These are phyloP conservation scores for Thielaviopsis ethacetica DNA, from an alignment of 2,329 filamentous ascomycete species.

Conservation along the genomic window DNA sequence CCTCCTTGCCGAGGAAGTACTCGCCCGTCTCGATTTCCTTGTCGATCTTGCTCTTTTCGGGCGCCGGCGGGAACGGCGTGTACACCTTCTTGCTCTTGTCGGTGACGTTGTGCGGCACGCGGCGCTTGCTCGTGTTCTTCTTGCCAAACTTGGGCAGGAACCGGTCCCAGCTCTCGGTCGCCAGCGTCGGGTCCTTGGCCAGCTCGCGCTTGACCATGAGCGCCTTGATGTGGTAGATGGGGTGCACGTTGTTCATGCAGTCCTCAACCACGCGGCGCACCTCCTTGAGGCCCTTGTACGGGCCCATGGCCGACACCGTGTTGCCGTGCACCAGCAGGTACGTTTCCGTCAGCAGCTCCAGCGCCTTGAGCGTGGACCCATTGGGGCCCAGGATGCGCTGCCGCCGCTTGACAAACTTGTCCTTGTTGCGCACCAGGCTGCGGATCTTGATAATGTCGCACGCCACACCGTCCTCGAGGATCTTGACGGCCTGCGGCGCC, in stretches of 20 bases:
- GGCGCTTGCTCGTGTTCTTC: constrained; percentile 70
- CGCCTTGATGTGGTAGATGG: constrained; percentile 66
- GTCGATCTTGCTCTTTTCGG: constrained; percentile 98
- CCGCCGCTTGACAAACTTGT: constrained; percentile 84
- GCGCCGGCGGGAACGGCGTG: constrained; percentile 90
- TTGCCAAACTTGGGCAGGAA: constrained; percentile 98
- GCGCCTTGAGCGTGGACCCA: constrained; percentile 81
- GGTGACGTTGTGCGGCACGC: constrained; percentile 66
- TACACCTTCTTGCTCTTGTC: constrained; percentile 92
- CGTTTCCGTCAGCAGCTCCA: constrained; percentile 78
- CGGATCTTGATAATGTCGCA: constrained; percentile 95
- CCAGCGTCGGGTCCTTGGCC: constrained; percentile 73
- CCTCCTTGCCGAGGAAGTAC: constrained; percentile 87
- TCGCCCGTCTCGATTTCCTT: constrained; percentile 95
- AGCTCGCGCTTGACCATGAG: constrained; percentile 89
- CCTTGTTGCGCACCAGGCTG: constrained; percentile 79
- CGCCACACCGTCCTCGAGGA: constrained; percentile 79
- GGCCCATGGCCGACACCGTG: constrained; percentile 82
- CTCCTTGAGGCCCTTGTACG: constrained; percentile 86
- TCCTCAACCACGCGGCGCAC: constrained; percentile 79
- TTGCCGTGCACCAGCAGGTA: constrained; percentile 96
- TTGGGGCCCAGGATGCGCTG: constrained; percentile 86
- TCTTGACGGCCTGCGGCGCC: constrained; percentile 82
- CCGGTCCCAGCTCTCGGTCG: constrained; percentile 81
- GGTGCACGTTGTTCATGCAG: constrained; percentile 93